These are phyloP conservation scores for Ascodesmis nigricans DNA, from an alignment of 495 filamentous ascomycete genomes.

Conservation along the genomic window DNA sequence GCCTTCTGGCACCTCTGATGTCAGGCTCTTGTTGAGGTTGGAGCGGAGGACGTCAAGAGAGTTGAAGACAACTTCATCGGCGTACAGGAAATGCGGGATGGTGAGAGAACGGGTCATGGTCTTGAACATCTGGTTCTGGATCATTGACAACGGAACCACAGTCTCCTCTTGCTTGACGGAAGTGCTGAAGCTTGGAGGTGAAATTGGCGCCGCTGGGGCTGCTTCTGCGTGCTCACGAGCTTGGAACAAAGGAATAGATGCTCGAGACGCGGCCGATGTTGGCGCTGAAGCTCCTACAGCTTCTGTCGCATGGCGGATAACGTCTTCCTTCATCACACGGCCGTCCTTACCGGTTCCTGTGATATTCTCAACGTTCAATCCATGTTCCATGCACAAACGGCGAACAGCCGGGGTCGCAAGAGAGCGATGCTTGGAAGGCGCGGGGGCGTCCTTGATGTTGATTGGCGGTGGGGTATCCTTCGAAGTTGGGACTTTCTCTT, in stretches of 20 bases:
- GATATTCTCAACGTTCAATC: constrained; percentile 54
- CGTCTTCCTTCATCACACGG: constrained; percentile 78
- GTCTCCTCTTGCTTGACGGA: constrained; percentile 29
- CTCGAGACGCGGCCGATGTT: too few relatives aligned
- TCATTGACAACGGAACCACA: constrained; percentile 41
- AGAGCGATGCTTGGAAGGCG: constrained; percentile 34
- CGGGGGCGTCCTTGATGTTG: constrained; percentile 4
- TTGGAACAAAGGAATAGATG: too few relatives aligned
- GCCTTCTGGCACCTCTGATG: constrained; percentile 17
- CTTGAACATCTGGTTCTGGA: constrained; percentile 90
- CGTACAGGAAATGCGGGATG: constrained; percentile 87
- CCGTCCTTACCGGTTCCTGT: constrained; percentile 79
- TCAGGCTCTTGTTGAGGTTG: constrained; percentile 38
- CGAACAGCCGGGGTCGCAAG: constrained; percentile 86
- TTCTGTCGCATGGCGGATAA: constrained; percentile 38
- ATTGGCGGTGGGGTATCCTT: background rate
- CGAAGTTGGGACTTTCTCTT: background rate
- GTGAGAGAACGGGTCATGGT: constrained; percentile 80
- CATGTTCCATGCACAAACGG: constrained; percentile 55
- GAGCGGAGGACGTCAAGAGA: constrained; percentile 44
- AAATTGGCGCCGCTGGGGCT: constrained; percentile 4
- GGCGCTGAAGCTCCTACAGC: constrained; percentile 26
- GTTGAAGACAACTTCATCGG: constrained; percentile 63
- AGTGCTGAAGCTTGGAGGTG: constrained; percentile 6
- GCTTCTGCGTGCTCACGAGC: constrained; percentile 12